Evolutionary conservation across 805 yeast species (phyloP), one percentile per base, ranked within the genome.

Genomic region (Lipomyces starkeyi): DNA sequence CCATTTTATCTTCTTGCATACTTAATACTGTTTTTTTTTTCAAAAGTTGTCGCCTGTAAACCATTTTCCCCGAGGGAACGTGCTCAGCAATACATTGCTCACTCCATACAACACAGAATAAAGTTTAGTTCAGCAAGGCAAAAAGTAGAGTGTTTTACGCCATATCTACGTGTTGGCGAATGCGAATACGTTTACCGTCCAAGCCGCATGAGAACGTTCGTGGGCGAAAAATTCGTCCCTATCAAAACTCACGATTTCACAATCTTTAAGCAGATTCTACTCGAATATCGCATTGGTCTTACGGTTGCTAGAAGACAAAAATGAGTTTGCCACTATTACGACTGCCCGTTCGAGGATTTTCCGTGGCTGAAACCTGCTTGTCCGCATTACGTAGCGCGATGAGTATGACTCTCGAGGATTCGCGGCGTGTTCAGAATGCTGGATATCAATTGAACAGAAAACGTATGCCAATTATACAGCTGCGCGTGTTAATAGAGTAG

Each of bases 391-490:
- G 67, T 25, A 29, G 47, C 25, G 53, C 61, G 61, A n/a, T 52
- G 8, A 13, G 25, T 17, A 3, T 56, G 13, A 32, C 34, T 13
- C 61, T 35, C 22, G 14, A 13, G 59, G 49, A 6, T 17, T 32
- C 66, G 49, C 27, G 43, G 14, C 59, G 35, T 2, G 47, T 54
- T 14, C 66, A 25, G 35, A 62, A 17, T 22, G 71, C 71, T 14
- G 70, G 70, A 29, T 66, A 55, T 60, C 55, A 47, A 40, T 25
- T 65, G n/a, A 29, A 37, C 29, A 29, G 62, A 4, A 49, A 43
- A 32, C 43, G 71, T 68, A 56, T 17, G 67, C 32, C 17, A 61
- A 14, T 27, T 20, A 20, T 14, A 27, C 20, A 22, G 8, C 9
- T 47, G 7, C 6, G 6, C 6, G 4, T 32, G 0, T 3, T 11